These are phyloP conservation scores for Exophiala lecanii-corni DNA, from an alignment of 2,329 filamentous ascomycete genomes.

Conservation along the genomic window DNA sequence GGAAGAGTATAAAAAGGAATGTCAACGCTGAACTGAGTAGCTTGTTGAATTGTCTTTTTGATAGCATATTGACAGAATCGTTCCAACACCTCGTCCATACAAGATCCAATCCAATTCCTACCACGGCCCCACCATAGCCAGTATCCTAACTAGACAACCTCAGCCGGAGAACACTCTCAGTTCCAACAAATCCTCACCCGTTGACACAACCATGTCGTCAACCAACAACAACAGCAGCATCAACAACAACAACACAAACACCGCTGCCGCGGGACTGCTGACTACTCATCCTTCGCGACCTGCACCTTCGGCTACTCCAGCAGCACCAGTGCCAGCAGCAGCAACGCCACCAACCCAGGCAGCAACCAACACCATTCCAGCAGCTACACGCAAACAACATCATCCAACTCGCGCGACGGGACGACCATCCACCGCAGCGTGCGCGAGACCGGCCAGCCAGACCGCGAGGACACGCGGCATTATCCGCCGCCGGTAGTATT, in stretches of 20 bases:
- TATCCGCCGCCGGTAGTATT: not conserved
- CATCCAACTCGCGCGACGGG: conserved; percentile 16
- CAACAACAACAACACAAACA: no score
- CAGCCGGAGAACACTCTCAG: no score
- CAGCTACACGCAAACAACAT: conserved; percentile 12
- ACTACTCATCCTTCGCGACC: conserved; percentile 5
- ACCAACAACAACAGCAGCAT: conserved; percentile 1
- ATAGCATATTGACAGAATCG: no score
- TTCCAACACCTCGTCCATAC: no score
- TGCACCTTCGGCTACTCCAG: conserved; percentile 8
- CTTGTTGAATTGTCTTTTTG: no score
- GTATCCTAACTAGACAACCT: no score
- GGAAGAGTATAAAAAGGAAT: no score
- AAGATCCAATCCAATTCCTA: no score
- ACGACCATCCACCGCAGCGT: conserved; percentile 13
- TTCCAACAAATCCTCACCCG: no score
- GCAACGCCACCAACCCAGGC: conserved; percentile 1
- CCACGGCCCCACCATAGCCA: no score
- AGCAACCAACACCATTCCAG: conserved; percentile 1
- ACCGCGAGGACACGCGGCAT: conserved; percentile 11
- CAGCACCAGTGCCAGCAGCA: not conserved
- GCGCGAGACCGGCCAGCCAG: conserved; percentile 13
- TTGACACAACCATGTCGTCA: not conserved
- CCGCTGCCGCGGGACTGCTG: no score
- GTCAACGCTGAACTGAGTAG: no score